These are phyloP conservation scores for Coniella vitis DNA, from an alignment of 2,329 filamentous ascomycete genomes.

Conservation along the genomic window DNA sequence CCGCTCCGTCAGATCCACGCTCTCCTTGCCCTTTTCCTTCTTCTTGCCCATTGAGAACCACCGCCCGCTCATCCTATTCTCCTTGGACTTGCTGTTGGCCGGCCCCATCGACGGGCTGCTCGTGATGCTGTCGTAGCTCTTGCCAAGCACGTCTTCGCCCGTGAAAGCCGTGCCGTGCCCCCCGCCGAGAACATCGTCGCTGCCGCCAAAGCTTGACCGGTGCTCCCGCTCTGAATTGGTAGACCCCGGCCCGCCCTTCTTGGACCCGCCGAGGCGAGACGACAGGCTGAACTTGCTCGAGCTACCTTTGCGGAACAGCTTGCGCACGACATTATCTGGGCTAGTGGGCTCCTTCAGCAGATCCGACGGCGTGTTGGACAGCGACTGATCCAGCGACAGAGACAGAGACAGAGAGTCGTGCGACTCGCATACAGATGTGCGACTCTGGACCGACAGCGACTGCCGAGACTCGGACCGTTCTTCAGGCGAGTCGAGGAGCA, in stretches of 20 bases:
- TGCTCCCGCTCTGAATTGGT: slow-evolving; percentile 45
- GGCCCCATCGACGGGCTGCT: slow-evolving; percentile 53
- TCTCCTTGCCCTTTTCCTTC: slow-evolving; percentile 52
- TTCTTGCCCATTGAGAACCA: slow-evolving; percentile 52
- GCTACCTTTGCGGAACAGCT: slow-evolving; percentile 59
- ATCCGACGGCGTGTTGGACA: slow-evolving; percentile 53
- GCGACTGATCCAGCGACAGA: slow-evolving; percentile 45
- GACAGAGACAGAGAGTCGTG: slow-evolving; percentile 52
- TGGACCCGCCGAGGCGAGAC: slow-evolving; percentile 48
- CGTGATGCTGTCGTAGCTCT: slow-evolving; percentile 49
- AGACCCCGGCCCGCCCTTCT: slow-evolving; percentile 43
- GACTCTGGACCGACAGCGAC: slow-evolving; percentile 14
- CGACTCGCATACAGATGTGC: slow-evolving; percentile 36
- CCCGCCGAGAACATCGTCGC: slow-evolving; percentile 43
- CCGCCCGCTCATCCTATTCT: slow-evolving; percentile 31
- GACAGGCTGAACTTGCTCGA: slow-evolving; percentile 59
- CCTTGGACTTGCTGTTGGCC: slow-evolving; percentile 36
- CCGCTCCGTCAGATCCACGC: slow-evolving; percentile 42
- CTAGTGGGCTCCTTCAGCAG: slow-evolving; percentile 29
- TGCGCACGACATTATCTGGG: slow-evolving; percentile 49
- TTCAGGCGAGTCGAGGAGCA: slow-evolving; percentile 8
- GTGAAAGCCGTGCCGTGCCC: slow-evolving; percentile 28
- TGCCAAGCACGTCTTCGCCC: slow-evolving; percentile 40
- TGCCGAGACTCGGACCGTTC: slow-evolving; percentile 29
- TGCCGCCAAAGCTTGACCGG: slow-evolving; percentile 44